A percentile compares a stretch with the other conserved stretches of the same genome.
phyloP scores from a whole-genome alignment of 1,284 basidiomycete species.

The Cutaneotrichosporon sp. region DNA sequence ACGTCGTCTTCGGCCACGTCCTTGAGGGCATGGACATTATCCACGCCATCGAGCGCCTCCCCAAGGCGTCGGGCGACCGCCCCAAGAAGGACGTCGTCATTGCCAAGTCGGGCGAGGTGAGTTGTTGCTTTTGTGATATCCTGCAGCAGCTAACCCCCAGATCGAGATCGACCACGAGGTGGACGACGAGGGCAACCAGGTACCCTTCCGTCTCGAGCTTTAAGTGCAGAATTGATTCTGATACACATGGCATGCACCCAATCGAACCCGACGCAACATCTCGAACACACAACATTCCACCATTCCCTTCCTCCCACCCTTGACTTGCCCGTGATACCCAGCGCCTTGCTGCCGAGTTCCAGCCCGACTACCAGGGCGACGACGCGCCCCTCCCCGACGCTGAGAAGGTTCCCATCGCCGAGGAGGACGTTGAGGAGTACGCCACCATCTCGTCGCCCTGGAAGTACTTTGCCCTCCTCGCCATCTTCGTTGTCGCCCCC shows the following conservation, averaged over 20 bases:
- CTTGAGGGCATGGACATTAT: conserved; percentile 88
- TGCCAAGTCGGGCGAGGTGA: conserved; percentile 77
- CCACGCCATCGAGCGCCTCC: conserved; percentile 64
- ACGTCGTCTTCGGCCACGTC: conserved; percentile 85
- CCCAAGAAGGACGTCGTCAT: conserved; percentile 73
- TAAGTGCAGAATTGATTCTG: conserved; percentile 52
- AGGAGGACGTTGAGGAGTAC: conserved; percentile 30
- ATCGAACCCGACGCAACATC: conserved; percentile 3
- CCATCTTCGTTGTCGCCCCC: conserved; percentile 58
- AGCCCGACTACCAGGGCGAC: conserved; percentile 17
- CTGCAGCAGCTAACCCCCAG: conserved; percentile 52
- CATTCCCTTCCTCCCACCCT: too few species aligned
- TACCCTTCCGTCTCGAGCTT: conserved; percentile 89
- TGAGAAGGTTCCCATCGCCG: conserved; percentile 5
- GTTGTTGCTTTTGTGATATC: too few species aligned
- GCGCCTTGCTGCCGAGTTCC: neutral
- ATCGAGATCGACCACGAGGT: conserved; percentile 63
- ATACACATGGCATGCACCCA: conserved; percentile 21
- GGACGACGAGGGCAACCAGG: conserved; percentile 75
- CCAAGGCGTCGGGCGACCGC: conserved; percentile 70
- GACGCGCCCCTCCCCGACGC: conserved; percentile 5
- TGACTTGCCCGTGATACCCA: neutral
- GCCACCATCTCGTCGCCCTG: conserved; percentile 47
- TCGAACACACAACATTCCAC: neutral
- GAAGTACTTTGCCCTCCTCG: conserved; percentile 56